Conservation (phyloP, 2,329 filamentous ascomycete species). For the Chaetomiaceae sp. region DNA sequence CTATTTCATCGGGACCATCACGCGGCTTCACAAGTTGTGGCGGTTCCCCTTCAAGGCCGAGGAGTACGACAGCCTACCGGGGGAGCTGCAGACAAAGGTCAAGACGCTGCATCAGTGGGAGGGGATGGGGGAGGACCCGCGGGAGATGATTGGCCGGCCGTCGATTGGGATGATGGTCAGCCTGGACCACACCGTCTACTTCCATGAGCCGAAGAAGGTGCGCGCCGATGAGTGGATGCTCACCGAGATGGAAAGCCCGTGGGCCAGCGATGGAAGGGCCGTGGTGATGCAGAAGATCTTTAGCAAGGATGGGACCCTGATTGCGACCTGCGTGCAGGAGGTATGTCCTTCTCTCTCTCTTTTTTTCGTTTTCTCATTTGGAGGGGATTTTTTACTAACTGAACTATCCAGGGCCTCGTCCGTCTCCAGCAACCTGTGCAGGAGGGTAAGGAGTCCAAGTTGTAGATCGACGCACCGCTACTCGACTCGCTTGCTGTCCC, state of each 20-base stretch:
- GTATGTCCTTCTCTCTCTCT: slow-evolving; percentile 37
- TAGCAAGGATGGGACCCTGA: slow-evolving; percentile 62
- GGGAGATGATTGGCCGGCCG: slow-evolving; percentile 49
- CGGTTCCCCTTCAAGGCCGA: slow-evolving; percentile 57
- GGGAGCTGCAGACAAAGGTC: slow-evolving; percentile 36
- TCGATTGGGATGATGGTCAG: slow-evolving; percentile 81
- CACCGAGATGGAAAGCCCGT: slow-evolving; percentile 73
- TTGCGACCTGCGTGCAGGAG: slow-evolving; percentile 80
- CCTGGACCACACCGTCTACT: slow-evolving; percentile 70
- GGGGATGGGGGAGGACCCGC: slow-evolving; percentile 32
- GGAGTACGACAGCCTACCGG: slow-evolving; percentile 42
- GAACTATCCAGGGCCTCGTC: slow-evolving; percentile 43
- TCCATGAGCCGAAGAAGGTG: slow-evolving; percentile 57
- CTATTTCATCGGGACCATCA: slow-evolving; percentile 88
- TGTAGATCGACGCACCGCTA: slow-evolving; percentile 7
- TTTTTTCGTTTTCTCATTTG: background rate
- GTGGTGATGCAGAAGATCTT: slow-evolving; percentile 74
- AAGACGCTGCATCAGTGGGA: slow-evolving; percentile 36
- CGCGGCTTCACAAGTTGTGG: slow-evolving; percentile 75
- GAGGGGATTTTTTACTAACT: slow-evolving; percentile 21
- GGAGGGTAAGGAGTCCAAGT: slow-evolving; percentile 21
- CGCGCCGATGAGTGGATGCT: slow-evolving; percentile 73
- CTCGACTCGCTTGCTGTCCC: too few relatives aligned
- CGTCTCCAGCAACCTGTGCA: slow-evolving; percentile 33
- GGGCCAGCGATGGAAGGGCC: slow-evolving; percentile 72